Conservation (phyloP, 495 filamentous ascomycete genomes). For the Annulohypoxylon maeteangense region DNA sequence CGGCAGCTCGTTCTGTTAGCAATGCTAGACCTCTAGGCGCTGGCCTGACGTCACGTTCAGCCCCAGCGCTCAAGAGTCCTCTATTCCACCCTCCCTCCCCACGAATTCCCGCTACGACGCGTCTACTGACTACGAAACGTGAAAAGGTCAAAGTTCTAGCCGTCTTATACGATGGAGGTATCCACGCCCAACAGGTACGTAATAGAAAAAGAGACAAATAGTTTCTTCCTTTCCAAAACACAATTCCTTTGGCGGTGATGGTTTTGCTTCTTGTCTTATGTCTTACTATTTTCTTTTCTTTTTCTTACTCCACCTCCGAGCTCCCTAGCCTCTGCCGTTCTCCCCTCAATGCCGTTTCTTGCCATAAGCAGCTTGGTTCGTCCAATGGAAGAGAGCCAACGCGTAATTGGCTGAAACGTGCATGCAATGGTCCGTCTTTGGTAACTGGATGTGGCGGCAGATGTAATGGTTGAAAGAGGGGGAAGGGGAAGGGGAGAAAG, state of each 20-base stretch:
- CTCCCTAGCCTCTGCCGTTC: constrained; percentile 34
- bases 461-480: constrained; percentile 28
- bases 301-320: constrained; percentile 13
- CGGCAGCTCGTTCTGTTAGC: constrained; percentile 46
- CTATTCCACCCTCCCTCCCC: constrained; percentile 17
- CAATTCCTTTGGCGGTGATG: constrained; percentile 1
- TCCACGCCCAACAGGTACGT: constrained; percentile 63
- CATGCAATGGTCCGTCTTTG: constrained; percentile 40
- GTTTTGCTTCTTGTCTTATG: constrained; percentile 1
- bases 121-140: constrained; percentile 58
- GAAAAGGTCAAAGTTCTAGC: constrained; percentile 68
- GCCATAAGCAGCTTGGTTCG: constrained; percentile 26
- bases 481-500: constrained; percentile 10
- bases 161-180: constrained; percentile 66
- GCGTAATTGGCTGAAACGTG: constrained; percentile 41
- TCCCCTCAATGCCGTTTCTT: constrained; percentile 29
- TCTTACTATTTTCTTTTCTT: constrained; percentile 14
- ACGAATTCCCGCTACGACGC: constrained; percentile 42
- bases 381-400: constrained; percentile 20
- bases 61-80: constrained; percentile 40
- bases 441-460: constrained; percentile 38
- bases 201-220: neutral
- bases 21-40: constrained; percentile 43
- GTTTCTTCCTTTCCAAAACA: neutral
- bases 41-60: constrained; percentile 43